These are phyloP conservation scores for Wickerhamomyces sydowiorum DNA, from an alignment of 805 yeast species.

Conservation along the genomic window DNA sequence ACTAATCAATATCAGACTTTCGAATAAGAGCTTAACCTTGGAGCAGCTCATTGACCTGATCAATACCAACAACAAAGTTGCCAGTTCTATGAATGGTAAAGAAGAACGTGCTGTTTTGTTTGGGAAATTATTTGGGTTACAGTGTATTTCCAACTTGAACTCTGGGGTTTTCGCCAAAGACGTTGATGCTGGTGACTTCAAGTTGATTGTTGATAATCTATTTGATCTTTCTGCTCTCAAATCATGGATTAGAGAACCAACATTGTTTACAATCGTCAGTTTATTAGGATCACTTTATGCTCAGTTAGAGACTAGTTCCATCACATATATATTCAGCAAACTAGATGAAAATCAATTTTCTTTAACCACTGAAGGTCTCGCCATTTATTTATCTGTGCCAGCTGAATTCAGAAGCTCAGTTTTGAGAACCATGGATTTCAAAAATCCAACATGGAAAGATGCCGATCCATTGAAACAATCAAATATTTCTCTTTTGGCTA, in stretches of 20 bases:
- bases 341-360: constrained; percentile 51
- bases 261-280: constrained; percentile 63
- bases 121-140: constrained; percentile 82
- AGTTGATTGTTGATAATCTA: constrained; percentile 38
- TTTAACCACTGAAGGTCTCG: constrained; percentile 73
- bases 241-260: constrained; percentile 83
- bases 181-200: constrained; percentile 24
- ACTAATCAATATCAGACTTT: constrained; percentile 33
- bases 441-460: constrained; percentile 49
- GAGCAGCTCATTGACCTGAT: constrained; percentile 31
- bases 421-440: constrained; percentile 6
- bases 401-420: constrained; percentile 7
- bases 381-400: constrained; percentile 58
- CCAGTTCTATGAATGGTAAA: constrained; percentile 59
- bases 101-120: constrained; percentile 76
- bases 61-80: constrained; percentile 29
- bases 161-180: constrained; percentile 15
- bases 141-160: constrained; percentile 51
- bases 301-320: constrained; percentile 14
- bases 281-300: constrained; percentile 31
- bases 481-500: constrained; percentile 55
- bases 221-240: constrained; percentile 57
- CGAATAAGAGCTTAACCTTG: constrained; percentile 30
- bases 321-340: constrained; percentile 30
- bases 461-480: constrained; percentile 71